Evolutionary conservation across 1,139 yeast genomes (phyloP), one percentile per base, ranked within the genome.

Genomic region (Geotrichum fermentans): DNA sequence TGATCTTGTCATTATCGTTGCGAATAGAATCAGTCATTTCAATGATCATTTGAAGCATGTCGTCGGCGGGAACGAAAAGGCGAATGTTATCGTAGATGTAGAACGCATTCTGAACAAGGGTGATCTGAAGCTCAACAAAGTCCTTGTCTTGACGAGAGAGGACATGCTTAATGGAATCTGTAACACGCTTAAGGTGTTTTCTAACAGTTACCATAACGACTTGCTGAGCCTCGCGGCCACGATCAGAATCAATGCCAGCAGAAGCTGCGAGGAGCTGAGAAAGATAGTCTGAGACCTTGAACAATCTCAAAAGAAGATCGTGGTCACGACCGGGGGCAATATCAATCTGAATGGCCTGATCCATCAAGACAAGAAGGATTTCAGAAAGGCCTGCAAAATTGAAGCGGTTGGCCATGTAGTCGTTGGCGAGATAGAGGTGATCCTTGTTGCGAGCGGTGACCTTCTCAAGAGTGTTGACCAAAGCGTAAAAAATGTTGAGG

Each of bases 1-100:
- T 71, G 43, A 82, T 70, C 56, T 73, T 75, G 56, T 79, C 60
- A 26, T 56, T 53, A 39, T 57, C 61, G 11, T 50, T 44, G 34
- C 61, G 54, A 22, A 62, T 56, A 2, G 65, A 42, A 40, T 63
- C 66, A 13, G 59, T 57, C 14, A 62, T 54, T 16, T 64, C 65
- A 40, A 64, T 57, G 36, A 63, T 51, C 43, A 58, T 52, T 43
- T 58, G 60, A 11, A 64, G 58, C 39, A 58, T 50, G 29, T 58
- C 61, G 39, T 60, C 64, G 28, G 57, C 56, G 2, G 60, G 57
- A n/a, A 62, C 51, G 32, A 61, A 54, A 14, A 50, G 55, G 20
- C 57, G 51, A 43, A 63, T 44, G 43, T 56, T 54, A 35, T 46
- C 40, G 48, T 54, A 58, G 53, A 59, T 59, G 11, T 53, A 38